Conservation (phyloP, 2,329 filamentous ascomycete species). For the Trichoderma sp. region DNA sequence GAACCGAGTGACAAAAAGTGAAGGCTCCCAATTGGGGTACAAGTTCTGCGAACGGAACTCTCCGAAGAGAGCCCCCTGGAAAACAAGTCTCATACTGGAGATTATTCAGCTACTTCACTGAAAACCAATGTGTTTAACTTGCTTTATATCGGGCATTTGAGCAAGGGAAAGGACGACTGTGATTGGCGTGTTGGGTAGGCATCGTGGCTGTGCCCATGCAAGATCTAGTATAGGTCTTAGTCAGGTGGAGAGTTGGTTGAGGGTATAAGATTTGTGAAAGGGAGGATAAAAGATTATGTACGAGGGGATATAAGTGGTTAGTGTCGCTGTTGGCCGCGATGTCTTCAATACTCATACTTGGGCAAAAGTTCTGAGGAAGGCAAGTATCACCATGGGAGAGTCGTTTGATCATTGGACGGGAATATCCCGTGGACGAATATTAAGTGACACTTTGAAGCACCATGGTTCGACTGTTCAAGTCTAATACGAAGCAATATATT, state of each 20-base stretch:
- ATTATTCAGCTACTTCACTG: background rate
- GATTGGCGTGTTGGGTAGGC: background rate
- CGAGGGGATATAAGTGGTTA: background rate
- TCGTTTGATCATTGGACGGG: background rate
- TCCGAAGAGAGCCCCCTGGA: background rate
- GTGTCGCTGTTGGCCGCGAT: background rate
- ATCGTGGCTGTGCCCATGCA: background rate
- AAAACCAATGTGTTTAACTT: background rate
- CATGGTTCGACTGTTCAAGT: background rate
- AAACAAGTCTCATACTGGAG: background rate
- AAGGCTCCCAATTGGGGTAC: background rate
- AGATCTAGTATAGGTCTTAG: background rate
- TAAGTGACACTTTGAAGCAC: background rate
- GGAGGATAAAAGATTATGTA: background rate
- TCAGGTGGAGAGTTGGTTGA: background rate
- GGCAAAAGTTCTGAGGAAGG: background rate
- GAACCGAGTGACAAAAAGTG: background rate
- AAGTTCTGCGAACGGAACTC: background rate
- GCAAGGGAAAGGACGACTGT: background rate
- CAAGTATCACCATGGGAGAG: background rate
- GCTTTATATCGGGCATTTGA: background rate
- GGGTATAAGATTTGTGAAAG: background rate
- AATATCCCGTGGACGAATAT: background rate
- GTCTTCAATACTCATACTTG: background rate
- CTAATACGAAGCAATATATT: background rate